Base-by-base conservation (phyloP, 2,329 filamentous ascomycete genomes). In the Penicillium aurantiogriseum region DNA sequence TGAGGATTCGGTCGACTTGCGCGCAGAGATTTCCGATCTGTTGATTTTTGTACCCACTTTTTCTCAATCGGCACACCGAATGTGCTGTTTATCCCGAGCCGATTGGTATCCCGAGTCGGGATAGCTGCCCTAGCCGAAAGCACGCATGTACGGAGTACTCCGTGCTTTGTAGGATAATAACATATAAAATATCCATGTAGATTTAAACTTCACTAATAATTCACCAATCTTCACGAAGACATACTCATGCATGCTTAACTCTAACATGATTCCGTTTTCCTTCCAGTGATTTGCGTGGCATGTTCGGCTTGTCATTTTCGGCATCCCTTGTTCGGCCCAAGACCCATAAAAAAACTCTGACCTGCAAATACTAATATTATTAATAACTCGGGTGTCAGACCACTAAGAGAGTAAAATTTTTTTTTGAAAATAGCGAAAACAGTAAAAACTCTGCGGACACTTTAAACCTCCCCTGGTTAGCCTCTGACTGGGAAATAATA, bases 11-110 rank as follows among this genome's bases (percentile, higher is more conserved):
- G 63, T 57, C 60, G 47, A 59, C 9, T 58, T 53, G 62, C 58
- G 58, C 21, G 61, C 56, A 62, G 58, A 62, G 58, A 58, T 58
- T 63, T 62, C 44, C 49, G 57, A 59, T 64, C 57, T n/a, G 58
- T 54, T 57, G 57, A 48, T 46, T 44, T 57, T 42, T 44, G 57
- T 15, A 35, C 35, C 64, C 63, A 65, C 63, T 35, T 4, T 25
- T 29, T 35, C 61, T 63, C 33, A 63, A 59, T 67, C 65, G 65
- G 65, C 64, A 67, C 63, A 67, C 65, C 65, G 65, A 66, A 39
- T 50, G 49, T 59, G 44, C 36, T 46, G 36, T 21, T 33, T 44
- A 33, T 62, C 48, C 63, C 63, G 63, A 57, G 38, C 55, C 55
- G 51, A 57, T 21, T 25, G 17, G 8, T 4, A 48, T 54, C 44